Conservation (phyloP, 2,329 filamentous ascomycete species). For the Nothomitra cinnamomea region DNA sequence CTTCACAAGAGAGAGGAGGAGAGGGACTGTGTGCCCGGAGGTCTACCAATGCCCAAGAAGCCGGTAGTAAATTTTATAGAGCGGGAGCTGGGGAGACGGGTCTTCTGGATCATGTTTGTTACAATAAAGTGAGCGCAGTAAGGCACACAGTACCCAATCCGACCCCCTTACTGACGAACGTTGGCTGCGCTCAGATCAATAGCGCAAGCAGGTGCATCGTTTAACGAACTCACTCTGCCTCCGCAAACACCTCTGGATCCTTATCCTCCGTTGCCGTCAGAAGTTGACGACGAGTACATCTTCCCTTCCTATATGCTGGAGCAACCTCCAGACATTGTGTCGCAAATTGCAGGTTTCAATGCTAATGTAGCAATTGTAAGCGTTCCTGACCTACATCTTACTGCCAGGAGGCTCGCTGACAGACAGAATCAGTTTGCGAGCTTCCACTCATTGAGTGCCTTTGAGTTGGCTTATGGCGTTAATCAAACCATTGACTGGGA, state of each 20-base stretch:
- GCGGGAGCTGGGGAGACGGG: slow-evolving; percentile 55
- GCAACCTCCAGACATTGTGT: slow-evolving; percentile 50
- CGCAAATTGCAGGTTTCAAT: slow-evolving; percentile 65
- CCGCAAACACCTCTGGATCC: slow-evolving; percentile 59
- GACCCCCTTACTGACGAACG: slow-evolving; percentile 10
- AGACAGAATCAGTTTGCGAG: slow-evolving; percentile 32
- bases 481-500: slow-evolving; percentile 59
- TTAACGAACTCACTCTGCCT: slow-evolving; percentile 56
- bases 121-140: slow-evolving; percentile 40
- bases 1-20: not conserved
- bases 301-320: slow-evolving; percentile 50
- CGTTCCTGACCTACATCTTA: no score
- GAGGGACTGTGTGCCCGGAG: no score
- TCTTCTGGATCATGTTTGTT: slow-evolving; percentile 74
- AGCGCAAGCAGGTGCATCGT: slow-evolving; percentile 56
- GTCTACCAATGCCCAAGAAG: no score
- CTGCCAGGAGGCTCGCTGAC: slow-evolving; percentile 50
- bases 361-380: slow-evolving; percentile 36
- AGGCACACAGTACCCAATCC: not conserved
- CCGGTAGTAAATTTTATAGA: slow-evolving; percentile 28
- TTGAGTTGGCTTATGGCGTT: slow-evolving; percentile 69
- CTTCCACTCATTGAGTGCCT: slow-evolving; percentile 45
- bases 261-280: slow-evolving; percentile 63
- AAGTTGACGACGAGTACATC: slow-evolving; percentile 74
- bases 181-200: slow-evolving; percentile 38